These are phyloP conservation scores for Pseudogymnoascus pannorum DNA, from an alignment of 2,329 filamentous ascomycete species.

Conservation along the genomic window DNA sequence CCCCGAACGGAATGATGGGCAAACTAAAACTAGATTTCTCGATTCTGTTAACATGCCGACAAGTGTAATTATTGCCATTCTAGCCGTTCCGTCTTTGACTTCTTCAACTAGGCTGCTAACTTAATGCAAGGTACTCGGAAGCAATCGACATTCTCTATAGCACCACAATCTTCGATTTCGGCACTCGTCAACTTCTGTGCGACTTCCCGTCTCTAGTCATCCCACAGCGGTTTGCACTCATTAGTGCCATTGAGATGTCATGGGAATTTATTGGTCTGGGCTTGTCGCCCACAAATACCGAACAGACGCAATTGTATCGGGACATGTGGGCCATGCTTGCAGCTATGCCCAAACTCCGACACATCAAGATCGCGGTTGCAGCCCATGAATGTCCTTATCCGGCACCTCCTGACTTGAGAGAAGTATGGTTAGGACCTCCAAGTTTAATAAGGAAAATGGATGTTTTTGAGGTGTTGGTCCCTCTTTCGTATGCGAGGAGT, in stretches of 20 bases:
- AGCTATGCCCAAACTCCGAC: conserved; percentile 5
- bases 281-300: not conserved
- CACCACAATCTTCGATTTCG: conserved; percentile 23
- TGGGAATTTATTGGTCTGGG: conserved; percentile 15
- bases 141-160: conserved; percentile 21
- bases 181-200: conserved; percentile 19
- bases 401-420: not conserved
- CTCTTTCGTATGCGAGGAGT: not conserved
- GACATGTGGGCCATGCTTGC: conserved; percentile 5
- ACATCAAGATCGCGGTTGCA: conserved; percentile 1
- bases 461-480: conserved; percentile 4
- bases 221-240: conserved; percentile 20
- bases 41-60: conserved; percentile 17
- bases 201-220: conserved; percentile 18
- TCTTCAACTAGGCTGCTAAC: not conserved
- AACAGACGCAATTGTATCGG: not conserved
- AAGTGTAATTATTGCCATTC: conserved; percentile 10
- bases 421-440: conserved; percentile 5
- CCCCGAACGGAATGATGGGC: conserved; percentile 14
- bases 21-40: conserved; percentile 18
- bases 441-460: not conserved
- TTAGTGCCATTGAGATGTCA: conserved; percentile 16
- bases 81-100: not conserved
- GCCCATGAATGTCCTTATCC: conserved; percentile 4
- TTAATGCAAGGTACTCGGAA: conserved; percentile 18